Percentiles rank a stretch among this genome's conserved stretches.
phyloP scores from a whole-genome alignment of 148 eudicot genomes.

The Camellia japonica region DNA sequence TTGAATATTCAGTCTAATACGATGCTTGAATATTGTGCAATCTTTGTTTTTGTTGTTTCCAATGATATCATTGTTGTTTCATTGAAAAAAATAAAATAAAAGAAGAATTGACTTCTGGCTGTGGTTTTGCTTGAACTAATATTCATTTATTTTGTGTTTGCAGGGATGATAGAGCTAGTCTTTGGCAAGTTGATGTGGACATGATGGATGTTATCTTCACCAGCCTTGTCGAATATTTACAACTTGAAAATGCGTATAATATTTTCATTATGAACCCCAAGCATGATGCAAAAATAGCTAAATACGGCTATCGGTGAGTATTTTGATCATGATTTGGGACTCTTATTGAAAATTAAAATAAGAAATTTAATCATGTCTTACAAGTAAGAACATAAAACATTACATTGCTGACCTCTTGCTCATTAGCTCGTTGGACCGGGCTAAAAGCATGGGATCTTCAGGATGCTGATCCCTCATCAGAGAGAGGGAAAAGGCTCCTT shows the following conservation, averaged over 20 bases:
- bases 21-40: neutral
- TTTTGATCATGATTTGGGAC: constrained; percentile 6
- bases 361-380: neutral
- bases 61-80: neutral
- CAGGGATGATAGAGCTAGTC: constrained; percentile 49
- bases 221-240: constrained; percentile 82
- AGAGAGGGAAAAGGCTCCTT: neutral
- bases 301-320: constrained; percentile 87
- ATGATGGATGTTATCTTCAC: constrained; percentile 74
- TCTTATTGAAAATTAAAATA: neutral
- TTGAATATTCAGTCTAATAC: neutral
- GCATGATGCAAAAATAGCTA: constrained; percentile 47
- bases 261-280: constrained; percentile 84
- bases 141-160: constrained; percentile 19
- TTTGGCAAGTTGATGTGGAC: constrained; percentile 95
- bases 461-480: neutral
- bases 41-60: constrained; percentile 10
- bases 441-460: neutral
- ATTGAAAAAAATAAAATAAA: neutral
- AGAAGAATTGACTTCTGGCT: neutral
- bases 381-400: constrained; percentile 5
- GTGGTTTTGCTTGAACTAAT: constrained; percentile 6
- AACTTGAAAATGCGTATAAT: constrained; percentile 78
- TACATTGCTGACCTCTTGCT: constrained; percentile 4
- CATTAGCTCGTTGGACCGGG: neutral